Evolutionary conservation across 2,329 filamentous ascomycete species (phyloP).

Genomic region (Lecanicillium sp.): DNA sequence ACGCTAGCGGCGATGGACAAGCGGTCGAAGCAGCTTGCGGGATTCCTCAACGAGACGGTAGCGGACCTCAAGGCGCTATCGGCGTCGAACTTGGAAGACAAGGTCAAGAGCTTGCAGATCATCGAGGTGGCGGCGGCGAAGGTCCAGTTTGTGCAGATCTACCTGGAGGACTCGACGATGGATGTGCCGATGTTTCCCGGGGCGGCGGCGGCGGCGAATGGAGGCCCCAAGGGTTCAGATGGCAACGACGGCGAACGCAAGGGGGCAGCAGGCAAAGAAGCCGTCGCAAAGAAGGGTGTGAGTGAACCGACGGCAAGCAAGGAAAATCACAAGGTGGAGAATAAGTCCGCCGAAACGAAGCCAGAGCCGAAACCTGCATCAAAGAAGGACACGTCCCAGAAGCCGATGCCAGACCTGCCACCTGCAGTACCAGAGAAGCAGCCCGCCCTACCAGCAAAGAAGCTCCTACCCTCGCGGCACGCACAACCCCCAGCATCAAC

Average conservation of each 20-base stretch:
- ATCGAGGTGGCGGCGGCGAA: slow-evolving; percentile 57
- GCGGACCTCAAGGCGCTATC: slow-evolving; percentile 56
- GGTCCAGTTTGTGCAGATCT: slow-evolving; percentile 58
- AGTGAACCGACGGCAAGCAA: no score
- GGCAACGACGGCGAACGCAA: not conserved
- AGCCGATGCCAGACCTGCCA: not conserved
- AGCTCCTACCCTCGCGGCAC: not conserved
- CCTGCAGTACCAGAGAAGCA: not conserved
- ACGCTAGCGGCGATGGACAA: slow-evolving; percentile 50
- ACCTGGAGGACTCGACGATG: slow-evolving; percentile 52
- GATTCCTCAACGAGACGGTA: slow-evolving; percentile 63
- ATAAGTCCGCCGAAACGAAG: no score
- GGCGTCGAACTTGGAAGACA: slow-evolving; percentile 42
- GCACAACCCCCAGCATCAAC: not conserved
- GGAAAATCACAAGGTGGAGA: no score
- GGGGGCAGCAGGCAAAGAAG: not conserved
- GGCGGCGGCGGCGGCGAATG: not conserved
- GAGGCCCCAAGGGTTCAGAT: not conserved
- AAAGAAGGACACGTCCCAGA: not conserved
- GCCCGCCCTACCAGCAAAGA: not conserved
- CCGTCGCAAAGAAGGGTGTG: not conserved
- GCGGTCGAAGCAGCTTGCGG: slow-evolving; percentile 60
- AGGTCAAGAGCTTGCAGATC: slow-evolving; percentile 42
- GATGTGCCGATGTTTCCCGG: slow-evolving; percentile 32
- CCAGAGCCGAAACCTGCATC: not conserved